Percentiles rank a stretch among this genome's conserved stretches.
Conservation (phyloP, 1,139 yeast genomes). For the Schwanniomyces etchellsii region DNA sequence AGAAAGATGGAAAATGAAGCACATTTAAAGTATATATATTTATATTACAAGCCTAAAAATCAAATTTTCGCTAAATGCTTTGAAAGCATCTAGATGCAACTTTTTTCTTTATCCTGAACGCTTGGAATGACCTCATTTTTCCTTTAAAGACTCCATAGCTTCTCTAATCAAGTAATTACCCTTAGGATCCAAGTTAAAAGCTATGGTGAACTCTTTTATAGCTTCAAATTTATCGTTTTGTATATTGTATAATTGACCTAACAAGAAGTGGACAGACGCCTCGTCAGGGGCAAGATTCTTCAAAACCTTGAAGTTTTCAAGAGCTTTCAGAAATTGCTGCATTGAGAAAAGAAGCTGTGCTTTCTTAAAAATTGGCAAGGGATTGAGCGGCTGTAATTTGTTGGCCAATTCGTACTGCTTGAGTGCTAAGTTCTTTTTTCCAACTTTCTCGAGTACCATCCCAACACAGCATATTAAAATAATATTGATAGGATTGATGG, state of each 20-base stretch:
- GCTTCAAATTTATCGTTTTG: conserved; percentile 74
- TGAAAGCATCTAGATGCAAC: too few relatives aligned
- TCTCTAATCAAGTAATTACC: conserved; percentile 85
- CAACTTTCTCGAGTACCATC: conserved; percentile 79
- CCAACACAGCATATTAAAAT: conserved; percentile 92
- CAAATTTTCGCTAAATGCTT: too few relatives aligned
- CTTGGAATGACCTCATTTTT: conserved; percentile 9
- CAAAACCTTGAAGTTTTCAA: conserved; percentile 67
- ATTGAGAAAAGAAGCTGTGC: conserved; percentile 76
- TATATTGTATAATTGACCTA: conserved; percentile 82
- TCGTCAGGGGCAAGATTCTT: conserved; percentile 85
- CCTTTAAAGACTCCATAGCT: conserved; percentile 59
- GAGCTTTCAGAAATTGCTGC: conserved; percentile 67
- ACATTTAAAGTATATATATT: too few relatives aligned
- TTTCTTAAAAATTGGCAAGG: conserved; percentile 82
- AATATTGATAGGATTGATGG: conserved; percentile 86
- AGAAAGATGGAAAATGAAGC: too few relatives aligned
- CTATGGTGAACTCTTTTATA: conserved; percentile 80
- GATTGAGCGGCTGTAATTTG: conserved; percentile 78
- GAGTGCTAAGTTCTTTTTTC: conserved; percentile 66
- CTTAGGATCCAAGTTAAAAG: conserved; percentile 88
- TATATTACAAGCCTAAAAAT: too few relatives aligned
- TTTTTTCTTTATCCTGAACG: too few relatives aligned
- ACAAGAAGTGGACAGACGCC: conserved; percentile 83
- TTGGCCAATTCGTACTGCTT: conserved; percentile 81